phyloP scores from a whole-genome alignment of 139 green algal genomes.

The Chlamydomonas incerta region DNA sequence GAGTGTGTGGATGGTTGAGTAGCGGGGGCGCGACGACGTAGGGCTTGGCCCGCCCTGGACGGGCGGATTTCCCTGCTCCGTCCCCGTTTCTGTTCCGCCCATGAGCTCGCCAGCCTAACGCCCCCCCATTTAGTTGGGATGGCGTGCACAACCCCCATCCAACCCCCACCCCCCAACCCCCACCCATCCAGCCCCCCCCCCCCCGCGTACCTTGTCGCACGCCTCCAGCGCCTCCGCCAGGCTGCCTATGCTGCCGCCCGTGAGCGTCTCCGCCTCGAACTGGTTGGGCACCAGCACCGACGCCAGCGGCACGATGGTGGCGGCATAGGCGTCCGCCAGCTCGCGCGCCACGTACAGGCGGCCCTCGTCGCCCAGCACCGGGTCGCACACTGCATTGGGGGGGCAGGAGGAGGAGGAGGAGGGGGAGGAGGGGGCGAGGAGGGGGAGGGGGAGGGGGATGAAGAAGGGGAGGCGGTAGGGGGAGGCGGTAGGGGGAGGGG shows the following conservation, averaged over 20 bases:
- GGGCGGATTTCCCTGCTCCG: too few species aligned
- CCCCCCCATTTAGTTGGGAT: too few species aligned
- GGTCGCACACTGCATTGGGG: conserved; percentile 91
- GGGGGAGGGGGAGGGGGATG: not conserved
- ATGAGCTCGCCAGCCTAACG: too few species aligned
- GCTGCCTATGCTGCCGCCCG: conserved; percentile 66
- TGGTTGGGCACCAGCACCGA: conserved; percentile 90
- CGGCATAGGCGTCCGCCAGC: conserved; percentile 77
- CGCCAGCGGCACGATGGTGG: conserved; percentile 76
- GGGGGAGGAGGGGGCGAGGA: conserved; percentile 55
- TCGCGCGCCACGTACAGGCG: conserved; percentile 84
- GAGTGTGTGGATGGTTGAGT: too few species aligned
- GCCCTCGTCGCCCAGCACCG: conserved; percentile 94
- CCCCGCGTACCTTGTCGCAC: conserved; percentile 39
- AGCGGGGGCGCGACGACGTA: too few species aligned
- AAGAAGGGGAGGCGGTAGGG: conserved; percentile 69
- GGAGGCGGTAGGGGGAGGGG: conserved; percentile 38
- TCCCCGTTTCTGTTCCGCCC: too few species aligned
- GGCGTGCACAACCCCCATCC: too few species aligned
- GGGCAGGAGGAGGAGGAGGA: conserved; percentile 64
- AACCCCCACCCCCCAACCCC: too few species aligned
- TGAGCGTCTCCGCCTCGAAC: conserved; percentile 91
- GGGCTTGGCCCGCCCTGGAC: too few species aligned
- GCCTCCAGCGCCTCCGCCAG: conserved; percentile 68
- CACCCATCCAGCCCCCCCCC: too few species aligned